Evolutionary conservation across 352 stramenopile species (phyloP).

Genomic region (Achlya hypogyna): DNA sequence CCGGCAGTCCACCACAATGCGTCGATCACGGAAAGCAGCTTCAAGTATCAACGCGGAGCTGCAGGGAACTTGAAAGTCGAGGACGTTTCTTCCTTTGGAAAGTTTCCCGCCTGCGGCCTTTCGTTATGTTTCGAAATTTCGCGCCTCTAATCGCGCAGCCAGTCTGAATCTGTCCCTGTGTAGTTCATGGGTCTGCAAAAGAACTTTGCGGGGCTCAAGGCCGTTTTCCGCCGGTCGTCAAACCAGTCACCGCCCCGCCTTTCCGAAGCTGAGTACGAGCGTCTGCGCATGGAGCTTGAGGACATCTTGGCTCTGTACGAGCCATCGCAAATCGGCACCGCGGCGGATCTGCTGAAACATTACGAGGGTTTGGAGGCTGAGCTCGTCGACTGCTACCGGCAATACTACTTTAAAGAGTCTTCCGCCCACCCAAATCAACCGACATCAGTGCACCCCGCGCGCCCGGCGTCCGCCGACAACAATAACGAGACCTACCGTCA

Average conservation of each 20-base stretch:
- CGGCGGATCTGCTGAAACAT: conserved; percentile 1
- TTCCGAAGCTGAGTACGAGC: not conserved
- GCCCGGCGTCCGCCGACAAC: not conserved
- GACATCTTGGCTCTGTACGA: conserved; percentile 4
- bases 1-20: too few relatives aligned
- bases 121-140: not conserved
- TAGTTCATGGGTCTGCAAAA: not conserved
- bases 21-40: too few relatives aligned
- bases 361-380: conserved; percentile 11
- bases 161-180: too few relatives aligned
- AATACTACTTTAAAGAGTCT: conserved; percentile 5
- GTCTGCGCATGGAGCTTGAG: conserved; percentile 2
- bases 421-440: not conserved
- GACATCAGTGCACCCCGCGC: too few relatives aligned
- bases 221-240: not conserved
- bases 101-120: too few relatives aligned
- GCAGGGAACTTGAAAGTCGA: too few relatives aligned
- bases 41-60: too few relatives aligned
- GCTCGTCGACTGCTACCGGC: conserved; percentile 12
- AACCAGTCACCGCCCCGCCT: not conserved
- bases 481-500: not conserved
- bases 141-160: not conserved
- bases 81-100: too few relatives aligned
- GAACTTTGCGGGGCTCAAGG: not conserved
- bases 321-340: not conserved